Evolutionary conservation across 2,329 filamentous ascomycete genomes (phyloP).

Genomic region (Aureobasidium lini): DNA sequence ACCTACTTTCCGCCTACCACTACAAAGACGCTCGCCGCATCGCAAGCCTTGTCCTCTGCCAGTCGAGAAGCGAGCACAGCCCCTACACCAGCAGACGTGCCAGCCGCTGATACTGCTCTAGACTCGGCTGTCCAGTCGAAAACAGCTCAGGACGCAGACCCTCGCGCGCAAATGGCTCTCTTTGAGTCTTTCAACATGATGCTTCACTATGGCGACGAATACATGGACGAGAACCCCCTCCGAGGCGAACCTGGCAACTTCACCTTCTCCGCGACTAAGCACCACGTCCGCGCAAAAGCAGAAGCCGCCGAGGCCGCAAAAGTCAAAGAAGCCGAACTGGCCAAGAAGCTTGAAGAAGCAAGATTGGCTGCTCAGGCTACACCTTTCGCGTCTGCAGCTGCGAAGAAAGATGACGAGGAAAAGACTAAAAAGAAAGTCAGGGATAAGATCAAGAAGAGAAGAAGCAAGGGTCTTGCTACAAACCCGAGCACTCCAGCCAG

Average conservation of each 20-base stretch:
- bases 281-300: conserved; percentile 36
- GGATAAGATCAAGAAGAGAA: conserved; percentile 30
- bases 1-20: conserved; percentile 44
- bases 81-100: conserved; percentile 15
- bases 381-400: not conserved
- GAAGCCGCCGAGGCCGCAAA: conserved; percentile 27
- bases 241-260: conserved; percentile 57
- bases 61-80: conserved; percentile 38
- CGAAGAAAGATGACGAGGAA: not conserved
- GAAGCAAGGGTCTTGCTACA: conserved; percentile 28
- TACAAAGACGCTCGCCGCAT: conserved; percentile 25
- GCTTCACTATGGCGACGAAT: conserved; percentile 51
- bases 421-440: conserved; percentile 16
- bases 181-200: conserved; percentile 28
- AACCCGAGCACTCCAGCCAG: conserved; percentile 10
- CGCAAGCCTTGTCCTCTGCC: conserved; percentile 32
- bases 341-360: conserved; percentile 18
- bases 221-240: conserved; percentile 57
- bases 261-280: conserved; percentile 43
- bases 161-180: conserved; percentile 38
- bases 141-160: not conserved
- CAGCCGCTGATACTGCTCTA: not conserved
- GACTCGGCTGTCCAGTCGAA: not conserved
- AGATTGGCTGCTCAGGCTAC: conserved; percentile 27
- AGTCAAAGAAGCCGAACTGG: conserved; percentile 25